A percentile compares a stretch with the other conserved stretches of the same genome.
Conservation (phyloP, 139 green algal species). For the Deuterostichococcus epilithicus region DNA sequence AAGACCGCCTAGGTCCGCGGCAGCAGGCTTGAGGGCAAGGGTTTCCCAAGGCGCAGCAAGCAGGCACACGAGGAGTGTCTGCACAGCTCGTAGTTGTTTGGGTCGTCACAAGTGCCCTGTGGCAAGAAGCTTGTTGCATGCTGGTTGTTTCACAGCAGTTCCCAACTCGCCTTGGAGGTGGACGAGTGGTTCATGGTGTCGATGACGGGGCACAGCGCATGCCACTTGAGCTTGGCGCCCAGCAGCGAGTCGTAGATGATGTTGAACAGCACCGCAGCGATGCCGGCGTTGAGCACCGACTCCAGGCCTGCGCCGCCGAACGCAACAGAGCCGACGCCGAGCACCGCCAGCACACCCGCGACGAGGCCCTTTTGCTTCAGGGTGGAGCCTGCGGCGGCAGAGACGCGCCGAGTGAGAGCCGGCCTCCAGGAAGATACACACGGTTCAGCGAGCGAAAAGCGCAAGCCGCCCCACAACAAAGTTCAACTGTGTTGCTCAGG, state of each 20-base stretch:
- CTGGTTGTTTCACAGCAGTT: not conserved
- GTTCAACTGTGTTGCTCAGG: no score
- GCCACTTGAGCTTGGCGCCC: constrained; percentile 40
- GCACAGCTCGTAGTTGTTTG: no score
- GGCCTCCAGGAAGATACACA: not conserved
- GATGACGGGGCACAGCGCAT: constrained; percentile 46
- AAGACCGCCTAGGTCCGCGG: no score
- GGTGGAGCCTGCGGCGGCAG: not conserved
- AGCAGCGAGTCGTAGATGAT: constrained; percentile 54
- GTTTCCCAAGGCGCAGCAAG: no score
- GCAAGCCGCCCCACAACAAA: no score
- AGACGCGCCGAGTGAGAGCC: no score
- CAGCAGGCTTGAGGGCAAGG: no score
- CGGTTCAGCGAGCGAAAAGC: no score
- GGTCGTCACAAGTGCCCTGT: no score
- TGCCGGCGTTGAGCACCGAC: constrained; percentile 41
- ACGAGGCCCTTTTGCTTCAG: constrained; percentile 17
- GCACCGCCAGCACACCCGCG: constrained; percentile 20
- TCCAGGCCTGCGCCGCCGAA: constrained; percentile 30
- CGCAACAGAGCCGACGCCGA: constrained; percentile 3
- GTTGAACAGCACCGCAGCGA: constrained; percentile 55
- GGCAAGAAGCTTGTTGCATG: no score
- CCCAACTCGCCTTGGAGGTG: constrained; percentile 17
- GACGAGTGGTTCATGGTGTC: constrained; percentile 57
- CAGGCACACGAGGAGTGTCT: no score